These are phyloP conservation scores for Heritiera littoralis DNA, from an alignment of 345 rosid species.

Conservation along the genomic window DNA sequence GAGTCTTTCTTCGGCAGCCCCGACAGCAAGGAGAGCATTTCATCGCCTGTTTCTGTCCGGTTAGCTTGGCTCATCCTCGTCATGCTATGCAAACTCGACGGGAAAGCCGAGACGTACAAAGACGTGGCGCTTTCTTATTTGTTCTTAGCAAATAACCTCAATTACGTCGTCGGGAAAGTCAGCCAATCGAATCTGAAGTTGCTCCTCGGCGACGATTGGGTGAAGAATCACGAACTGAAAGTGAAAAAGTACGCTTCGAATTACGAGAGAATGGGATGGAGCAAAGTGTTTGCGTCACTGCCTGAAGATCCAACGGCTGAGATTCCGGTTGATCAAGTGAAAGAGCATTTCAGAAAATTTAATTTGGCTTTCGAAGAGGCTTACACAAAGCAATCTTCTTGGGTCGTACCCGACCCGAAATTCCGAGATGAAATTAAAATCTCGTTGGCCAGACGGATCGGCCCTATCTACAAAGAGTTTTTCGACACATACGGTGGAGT, in stretches of 20 bases:
- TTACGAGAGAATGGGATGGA: slow-evolving; percentile 83
- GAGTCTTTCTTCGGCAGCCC: slow-evolving; percentile 47
- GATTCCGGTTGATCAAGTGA: slow-evolving; percentile 35
- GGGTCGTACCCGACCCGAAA: slow-evolving; percentile 69
- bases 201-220: slow-evolving; percentile 82
- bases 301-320: slow-evolving; percentile 47
- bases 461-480: slow-evolving; percentile 50
- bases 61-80: slow-evolving; percentile 74
- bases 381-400: slow-evolving; percentile 56
- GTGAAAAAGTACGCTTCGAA: slow-evolving; percentile 61
- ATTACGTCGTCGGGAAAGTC: slow-evolving; percentile 70
- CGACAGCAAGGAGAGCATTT: slow-evolving; percentile 19
- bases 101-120: slow-evolving; percentile 65
- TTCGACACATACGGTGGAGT: slow-evolving; percentile 36
- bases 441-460: slow-evolving; percentile 50
- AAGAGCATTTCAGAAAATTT: slow-evolving; percentile 46
- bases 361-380: slow-evolving; percentile 62
- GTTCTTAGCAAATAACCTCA: slow-evolving; percentile 83
- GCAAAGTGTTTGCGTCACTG: slow-evolving; percentile 46
- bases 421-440: slow-evolving; percentile 60
- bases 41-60: slow-evolving; percentile 41
- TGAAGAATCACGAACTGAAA: slow-evolving; percentile 57
- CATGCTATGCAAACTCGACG: slow-evolving; percentile 79
- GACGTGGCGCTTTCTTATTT: slow-evolving; percentile 79
- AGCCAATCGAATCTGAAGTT: slow-evolving; percentile 51